phyloP scores from a whole-genome alignment of 306 rosid genomes.

The Morella rubra region DNA sequence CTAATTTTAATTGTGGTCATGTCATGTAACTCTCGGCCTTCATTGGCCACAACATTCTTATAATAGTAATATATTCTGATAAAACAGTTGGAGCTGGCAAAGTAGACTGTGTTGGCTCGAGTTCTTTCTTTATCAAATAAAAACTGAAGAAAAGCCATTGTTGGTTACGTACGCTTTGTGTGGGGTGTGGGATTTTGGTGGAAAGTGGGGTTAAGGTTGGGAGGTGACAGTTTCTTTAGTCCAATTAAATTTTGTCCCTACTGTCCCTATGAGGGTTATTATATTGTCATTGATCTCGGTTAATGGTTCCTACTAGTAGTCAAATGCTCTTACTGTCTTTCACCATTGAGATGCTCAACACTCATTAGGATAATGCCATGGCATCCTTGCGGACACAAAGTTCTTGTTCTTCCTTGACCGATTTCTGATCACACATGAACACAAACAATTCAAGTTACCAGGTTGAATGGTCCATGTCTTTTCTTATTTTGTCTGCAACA shows the following conservation, averaged over 20 bases:
- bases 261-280: constrained; percentile 1
- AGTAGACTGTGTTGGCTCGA: constrained; percentile 12
- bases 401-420: constrained; percentile 10
- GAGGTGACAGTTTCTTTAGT: background rate
- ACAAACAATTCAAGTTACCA: too few relatives aligned
- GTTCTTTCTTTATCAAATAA: constrained; percentile 22
- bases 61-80: background rate
- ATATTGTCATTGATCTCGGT: constrained; percentile 2
- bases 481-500: background rate
- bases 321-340: constrained; percentile 1
- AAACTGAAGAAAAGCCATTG: background rate
- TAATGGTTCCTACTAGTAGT: constrained; percentile 5
- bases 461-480: background rate
- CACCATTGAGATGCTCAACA: constrained; percentile 9
- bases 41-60: constrained; percentile 7
- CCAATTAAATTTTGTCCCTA: constrained; percentile 1
- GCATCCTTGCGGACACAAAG: constrained; percentile 17
- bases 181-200: background rate
- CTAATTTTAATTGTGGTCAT: too few relatives aligned
- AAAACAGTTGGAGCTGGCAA: constrained; percentile 29
- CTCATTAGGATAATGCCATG: constrained; percentile 10
- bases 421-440: background rate
- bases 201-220: background rate
- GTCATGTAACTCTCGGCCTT: background rate
- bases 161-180: constrained; percentile 1